Base-by-base conservation (phyloP, 306 rosid genomes). In the Medicago lupulina region DNA sequence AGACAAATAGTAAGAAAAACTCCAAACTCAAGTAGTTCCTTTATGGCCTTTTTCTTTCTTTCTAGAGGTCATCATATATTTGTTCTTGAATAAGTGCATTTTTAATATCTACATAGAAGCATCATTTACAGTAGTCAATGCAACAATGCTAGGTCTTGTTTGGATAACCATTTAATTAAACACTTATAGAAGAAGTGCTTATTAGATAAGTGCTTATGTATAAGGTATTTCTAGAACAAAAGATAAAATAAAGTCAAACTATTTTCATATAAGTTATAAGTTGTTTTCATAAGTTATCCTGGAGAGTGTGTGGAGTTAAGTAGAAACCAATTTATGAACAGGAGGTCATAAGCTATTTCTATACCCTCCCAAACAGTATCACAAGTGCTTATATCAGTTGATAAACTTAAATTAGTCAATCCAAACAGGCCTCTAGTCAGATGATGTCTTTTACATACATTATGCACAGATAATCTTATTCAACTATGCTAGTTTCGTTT, bases 1-100 rank as follows among this genome's bases (percentile, higher is more conserved):
- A 90, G 88, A 87, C 85, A 80, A 95, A 86, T 66, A 90, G 98
- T 95, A 88, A 95, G 98, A 38, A 84, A 74, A 74, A 55, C 61
- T 58, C 67, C 74, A 9, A 64, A 69, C 13, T 77, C 81, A 59
- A 55, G 12, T 63, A 65, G 55, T 81, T 79, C 19, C 21, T 82
- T 57, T 61, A 7, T 50, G 7, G 57, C 57, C 11, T n/a, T 50
- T 50, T 12, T n/a, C n/a, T 46, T 13, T 0, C 15, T 11, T 4
- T 46, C 16, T 46, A 46, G 51, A 46, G 5, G 5, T 46, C 38
- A 46, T 46, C 51, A 13, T 46, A 46, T 46, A 46, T 46, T 13
- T 46, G 51, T 46, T 4, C 51, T 1, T 46, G 51, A 46, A 13
- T 13, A 12, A 13, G n/a, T 46, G 14, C 51, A 46, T 46, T 46